Base-by-base conservation (phyloP, 2,329 filamentous ascomycete species). In the Cladosporium velox region DNA sequence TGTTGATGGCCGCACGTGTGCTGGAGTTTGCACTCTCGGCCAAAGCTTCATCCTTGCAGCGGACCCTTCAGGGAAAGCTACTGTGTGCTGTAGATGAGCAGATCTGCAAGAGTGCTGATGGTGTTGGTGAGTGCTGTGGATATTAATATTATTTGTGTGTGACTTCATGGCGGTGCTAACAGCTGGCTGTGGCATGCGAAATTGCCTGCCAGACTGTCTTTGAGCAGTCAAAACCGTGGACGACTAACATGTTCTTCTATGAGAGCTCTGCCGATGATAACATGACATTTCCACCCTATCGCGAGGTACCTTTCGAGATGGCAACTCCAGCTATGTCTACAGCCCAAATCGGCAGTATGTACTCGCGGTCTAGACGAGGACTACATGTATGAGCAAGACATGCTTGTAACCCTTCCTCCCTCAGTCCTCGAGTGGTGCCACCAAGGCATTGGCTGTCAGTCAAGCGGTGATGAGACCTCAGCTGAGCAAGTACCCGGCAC, bases 371-470 rank as follows among this genome's bases (percentile, higher is more conserved):
- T 54, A 32, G 51, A 21, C 30, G 52, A 32, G 18, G 52, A 21
- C 10, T 12, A 24, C 24, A 24, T 24, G 24, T 24, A 32, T n/a
- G 52, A 55, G 52, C 51, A 44, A 2, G n/a, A 11, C 2, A 32
- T 21, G 11, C 8, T 21, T 34, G 8, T 12, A 2, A 55, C 52
- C 21, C 28, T 32, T 15, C 32, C 32, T 32, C 15, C 54, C 32
- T 58, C 55, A 58, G 32, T 15, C 4, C 1, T 4, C 5, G n/a
- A 34, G 55, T 58, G 55, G 55, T 58, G 55, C 55, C 55, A 58
- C 55, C 55, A 34, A 34, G 32, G 24, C 34, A 58, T 58, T 58
- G 55, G 55, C 32, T 24, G 55, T 58, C 32, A 41, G 34, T 41
- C 55, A 34, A 30, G 55, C 55, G 18, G 18, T 30, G 15, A 55